These are phyloP conservation scores for Arabidopsis hybrid DNA, from an alignment of 441 rosid species.

Conservation along the genomic window DNA sequence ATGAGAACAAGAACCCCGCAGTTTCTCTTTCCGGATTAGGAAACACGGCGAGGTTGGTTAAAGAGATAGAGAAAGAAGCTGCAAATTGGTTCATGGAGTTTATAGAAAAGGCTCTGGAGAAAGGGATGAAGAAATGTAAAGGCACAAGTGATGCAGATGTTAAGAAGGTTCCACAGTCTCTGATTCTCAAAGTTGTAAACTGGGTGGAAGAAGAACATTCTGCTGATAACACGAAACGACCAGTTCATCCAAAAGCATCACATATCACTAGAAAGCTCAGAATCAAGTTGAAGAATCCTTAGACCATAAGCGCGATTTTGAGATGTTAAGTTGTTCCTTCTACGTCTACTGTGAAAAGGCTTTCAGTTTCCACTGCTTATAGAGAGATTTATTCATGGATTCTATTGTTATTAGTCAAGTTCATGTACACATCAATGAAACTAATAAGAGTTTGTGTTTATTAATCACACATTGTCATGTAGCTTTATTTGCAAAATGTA, in stretches of 20 bases:
- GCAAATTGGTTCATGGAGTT: conserved; percentile 95
- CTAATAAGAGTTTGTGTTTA: background rate
- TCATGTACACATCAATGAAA: conserved; percentile 23
- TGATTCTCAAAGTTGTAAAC: conserved; percentile 74
- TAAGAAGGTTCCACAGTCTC: conserved; percentile 78
- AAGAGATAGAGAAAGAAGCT: conserved; percentile 79
- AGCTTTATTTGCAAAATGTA: conserved; percentile 3
- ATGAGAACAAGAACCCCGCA: conserved; percentile 79
- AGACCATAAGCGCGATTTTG: conserved; percentile 13
- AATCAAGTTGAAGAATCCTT: conserved; percentile 92
- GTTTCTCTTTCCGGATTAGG: conserved; percentile 46
- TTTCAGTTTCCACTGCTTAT: conserved; percentile 27
- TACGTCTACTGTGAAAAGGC: conserved; percentile 17
- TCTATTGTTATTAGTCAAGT: conserved; percentile 34
- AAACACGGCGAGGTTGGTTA: conserved; percentile 67
- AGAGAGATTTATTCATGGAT: conserved; percentile 25
- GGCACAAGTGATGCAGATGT: conserved; percentile 53
- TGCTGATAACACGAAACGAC: conserved; percentile 55
- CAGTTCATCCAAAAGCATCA: conserved; percentile 79
- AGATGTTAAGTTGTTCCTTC: conserved; percentile 17
- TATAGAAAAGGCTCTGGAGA: conserved; percentile 79
- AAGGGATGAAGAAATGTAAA: conserved; percentile 75
- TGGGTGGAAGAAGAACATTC: conserved; percentile 92
- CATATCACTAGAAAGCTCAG: conserved; percentile 83
- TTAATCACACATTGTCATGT: background rate